These are phyloP conservation scores for Salix brachista DNA, from an alignment of 345 rosid genomes.

Conservation along the genomic window DNA sequence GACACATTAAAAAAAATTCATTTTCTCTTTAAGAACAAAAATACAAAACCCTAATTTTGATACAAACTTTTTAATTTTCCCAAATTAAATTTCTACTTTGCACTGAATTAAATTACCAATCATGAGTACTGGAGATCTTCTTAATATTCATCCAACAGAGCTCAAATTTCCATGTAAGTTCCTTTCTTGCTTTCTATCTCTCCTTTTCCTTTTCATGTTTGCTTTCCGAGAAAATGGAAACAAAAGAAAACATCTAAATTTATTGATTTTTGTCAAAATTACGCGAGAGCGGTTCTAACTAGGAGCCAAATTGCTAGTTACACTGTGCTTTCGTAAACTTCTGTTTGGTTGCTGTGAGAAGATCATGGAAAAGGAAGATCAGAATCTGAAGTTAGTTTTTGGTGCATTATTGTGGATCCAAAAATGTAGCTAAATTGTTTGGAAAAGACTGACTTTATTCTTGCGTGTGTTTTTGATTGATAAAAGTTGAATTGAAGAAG, in stretches of 20 bases:
- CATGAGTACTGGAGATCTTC: neutral
- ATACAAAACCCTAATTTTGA: neutral
- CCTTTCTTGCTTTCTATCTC: neutral
- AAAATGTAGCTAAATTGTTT: neutral
- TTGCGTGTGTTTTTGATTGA: neutral
- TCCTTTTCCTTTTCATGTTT: conserved; percentile 15
- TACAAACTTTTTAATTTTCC: neutral
- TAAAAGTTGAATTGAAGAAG: conserved; percentile 76
- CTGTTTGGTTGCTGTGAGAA: conserved; percentile 7
- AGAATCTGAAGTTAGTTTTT: neutral
- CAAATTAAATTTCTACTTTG: neutral
- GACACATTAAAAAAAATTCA: neutral
- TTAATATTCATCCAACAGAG: neutral
- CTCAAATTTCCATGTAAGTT: neutral
- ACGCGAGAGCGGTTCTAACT: neutral
- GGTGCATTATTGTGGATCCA: neutral
- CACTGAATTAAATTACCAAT: neutral
- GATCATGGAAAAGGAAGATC: neutral
- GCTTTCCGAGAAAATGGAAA: neutral
- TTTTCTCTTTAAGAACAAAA: neutral
- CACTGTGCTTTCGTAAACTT: neutral
- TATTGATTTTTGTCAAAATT: neutral
- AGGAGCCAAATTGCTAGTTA: neutral
- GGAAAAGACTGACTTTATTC: too few relatives aligned
- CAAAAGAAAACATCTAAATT: neutral